phyloP scores from a whole-genome alignment of 306 rosid genomes.

The Dryas octopetala region DNA sequence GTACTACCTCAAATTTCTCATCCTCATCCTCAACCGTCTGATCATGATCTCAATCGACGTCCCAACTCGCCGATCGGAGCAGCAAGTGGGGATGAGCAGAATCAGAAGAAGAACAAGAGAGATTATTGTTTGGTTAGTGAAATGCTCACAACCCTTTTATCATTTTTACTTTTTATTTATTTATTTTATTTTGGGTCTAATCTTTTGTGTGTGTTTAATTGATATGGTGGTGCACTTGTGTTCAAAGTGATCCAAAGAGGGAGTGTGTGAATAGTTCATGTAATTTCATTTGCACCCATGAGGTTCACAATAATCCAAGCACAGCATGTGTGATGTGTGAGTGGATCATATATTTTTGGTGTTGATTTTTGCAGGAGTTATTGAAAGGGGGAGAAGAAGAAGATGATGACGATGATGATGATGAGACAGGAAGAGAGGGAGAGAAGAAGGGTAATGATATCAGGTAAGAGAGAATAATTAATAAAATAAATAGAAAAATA shows the following conservation, averaged over 20 bases:
- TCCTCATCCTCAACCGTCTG: slow-evolving; percentile 45
- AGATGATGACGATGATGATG: neutral
- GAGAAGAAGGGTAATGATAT: slow-evolving; percentile 42
- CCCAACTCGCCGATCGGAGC: slow-evolving; percentile 37
- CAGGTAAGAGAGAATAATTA: slow-evolving; percentile 44
- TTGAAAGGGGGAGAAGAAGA: slow-evolving; percentile 30
- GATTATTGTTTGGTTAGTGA: slow-evolving; percentile 55
- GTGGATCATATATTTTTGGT: slow-evolving; percentile 24
- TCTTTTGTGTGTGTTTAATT: slow-evolving; percentile 9
- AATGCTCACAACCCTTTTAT: neutral
- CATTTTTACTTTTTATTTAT: slow-evolving; percentile 18
- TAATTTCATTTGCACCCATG: slow-evolving; percentile 26
- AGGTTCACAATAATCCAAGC: neutral
- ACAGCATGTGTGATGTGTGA: neutral
- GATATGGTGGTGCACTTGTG: slow-evolving; percentile 60
- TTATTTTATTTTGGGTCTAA: neutral
- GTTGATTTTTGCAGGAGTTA: slow-evolving; percentile 34
- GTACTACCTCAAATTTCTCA: slow-evolving; percentile 10
- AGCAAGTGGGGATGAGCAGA: slow-evolving; percentile 20
- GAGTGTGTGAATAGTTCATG: neutral
- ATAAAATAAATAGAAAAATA: neutral
- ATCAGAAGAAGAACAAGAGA: slow-evolving; percentile 5
- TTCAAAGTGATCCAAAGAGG: slow-evolving; percentile 28
- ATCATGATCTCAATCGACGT: slow-evolving; percentile 36
- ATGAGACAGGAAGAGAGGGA: slow-evolving; percentile 29